A percentile compares a stretch with the other conserved stretches of the same genome.
phyloP scores from a whole-genome alignment of 306 rosid genomes.

The Fragaria iinumae region DNA sequence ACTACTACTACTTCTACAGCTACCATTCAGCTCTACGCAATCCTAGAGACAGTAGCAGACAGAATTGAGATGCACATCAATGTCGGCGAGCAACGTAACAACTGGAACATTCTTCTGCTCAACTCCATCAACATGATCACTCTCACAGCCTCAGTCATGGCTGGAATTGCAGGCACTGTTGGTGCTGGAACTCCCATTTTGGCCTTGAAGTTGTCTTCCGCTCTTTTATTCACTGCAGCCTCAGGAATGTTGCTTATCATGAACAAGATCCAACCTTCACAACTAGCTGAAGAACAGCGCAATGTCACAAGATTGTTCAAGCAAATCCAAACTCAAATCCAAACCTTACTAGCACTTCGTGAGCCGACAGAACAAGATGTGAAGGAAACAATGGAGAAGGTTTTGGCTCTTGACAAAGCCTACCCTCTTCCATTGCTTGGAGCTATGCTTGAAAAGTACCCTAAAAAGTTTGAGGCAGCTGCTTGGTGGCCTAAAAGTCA shows the following conservation, averaged over 20 bases:
- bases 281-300: conserved; percentile 78
- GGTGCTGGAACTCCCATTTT: conserved; percentile 32
- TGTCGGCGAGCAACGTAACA: conserved; percentile 58
- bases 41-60: conserved; percentile 53
- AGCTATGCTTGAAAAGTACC: conserved; percentile 75
- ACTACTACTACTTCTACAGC: conserved; percentile 7
- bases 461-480: conserved; percentile 54
- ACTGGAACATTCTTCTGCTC: conserved; percentile 63
- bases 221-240: conserved; percentile 58
- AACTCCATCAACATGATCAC: conserved; percentile 79
- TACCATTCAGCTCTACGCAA: conserved; percentile 38
- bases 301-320: conserved; percentile 63
- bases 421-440: conserved; percentile 82
- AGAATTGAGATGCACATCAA: conserved; percentile 71
- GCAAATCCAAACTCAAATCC: conserved; percentile 41
- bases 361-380: conserved; percentile 43
- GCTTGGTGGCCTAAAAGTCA: conserved; percentile 68
- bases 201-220: conserved; percentile 54
- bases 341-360: conserved; percentile 34
- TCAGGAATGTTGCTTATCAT: conserved; percentile 54
- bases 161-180: conserved; percentile 45
- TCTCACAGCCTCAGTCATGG: conserved; percentile 61
- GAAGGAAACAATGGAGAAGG: conserved; percentile 41
- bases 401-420: conserved; percentile 69
- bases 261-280: conserved; percentile 83